Evolutionary conservation across 129 eudicot genomes (phyloP).

Genomic region (Arctium lappa): DNA sequence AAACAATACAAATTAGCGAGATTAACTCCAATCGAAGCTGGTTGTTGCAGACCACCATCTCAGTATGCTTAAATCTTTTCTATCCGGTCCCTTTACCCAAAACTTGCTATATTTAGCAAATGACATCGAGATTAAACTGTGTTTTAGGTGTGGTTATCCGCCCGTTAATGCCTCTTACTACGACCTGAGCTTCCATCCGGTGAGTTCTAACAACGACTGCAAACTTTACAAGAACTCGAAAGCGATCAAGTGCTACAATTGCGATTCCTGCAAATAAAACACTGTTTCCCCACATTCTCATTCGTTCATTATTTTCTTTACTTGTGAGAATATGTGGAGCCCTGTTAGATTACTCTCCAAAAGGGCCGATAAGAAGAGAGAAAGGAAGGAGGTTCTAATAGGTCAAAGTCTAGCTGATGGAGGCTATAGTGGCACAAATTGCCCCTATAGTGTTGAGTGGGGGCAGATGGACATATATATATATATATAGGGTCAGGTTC

Average conservation of each 20-base stretch:
- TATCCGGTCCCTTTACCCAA: background rate
- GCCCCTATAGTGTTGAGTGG: no score
- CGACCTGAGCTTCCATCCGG: slow-evolving; percentile 82
- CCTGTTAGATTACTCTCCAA: no score
- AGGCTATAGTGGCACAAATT: no score
- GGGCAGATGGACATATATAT: no score
- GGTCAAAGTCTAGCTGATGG: no score
- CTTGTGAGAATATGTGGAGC: background rate
- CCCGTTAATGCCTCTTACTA: slow-evolving; percentile 81
- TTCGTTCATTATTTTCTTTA: background rate
- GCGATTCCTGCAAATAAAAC: slow-evolving; percentile 94
- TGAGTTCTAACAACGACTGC: slow-evolving; percentile 78
- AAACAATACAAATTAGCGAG: slow-evolving; percentile 63
- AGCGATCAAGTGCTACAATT: slow-evolving; percentile 73
- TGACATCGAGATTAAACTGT: background rate
- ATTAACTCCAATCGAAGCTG: slow-evolving; percentile 84
- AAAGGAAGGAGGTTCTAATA: no score
- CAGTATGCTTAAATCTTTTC: slow-evolving; percentile 42
- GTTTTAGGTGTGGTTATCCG: slow-evolving; percentile 85
- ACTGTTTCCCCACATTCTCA: background rate
- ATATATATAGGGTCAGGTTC: no score
- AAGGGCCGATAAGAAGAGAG: no score
- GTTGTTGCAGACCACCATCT: slow-evolving; percentile 94
- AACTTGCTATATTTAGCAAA: background rate
- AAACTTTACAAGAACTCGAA: slow-evolving; percentile 68